Conservation (phyloP, 768 basidiomycete species). For the Favolaschia claudopus region DNA sequence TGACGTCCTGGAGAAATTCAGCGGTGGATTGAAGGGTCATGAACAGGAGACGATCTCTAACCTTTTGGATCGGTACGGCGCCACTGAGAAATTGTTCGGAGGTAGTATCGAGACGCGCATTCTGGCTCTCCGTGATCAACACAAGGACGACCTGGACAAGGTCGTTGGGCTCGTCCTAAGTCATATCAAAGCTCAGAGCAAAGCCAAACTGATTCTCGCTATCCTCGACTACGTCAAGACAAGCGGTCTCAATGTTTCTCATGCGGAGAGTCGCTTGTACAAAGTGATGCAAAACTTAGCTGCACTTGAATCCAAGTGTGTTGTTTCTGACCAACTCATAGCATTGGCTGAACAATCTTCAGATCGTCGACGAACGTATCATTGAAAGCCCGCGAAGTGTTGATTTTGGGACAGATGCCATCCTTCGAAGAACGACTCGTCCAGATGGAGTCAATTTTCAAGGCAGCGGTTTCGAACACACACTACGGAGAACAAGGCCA, state of each 20-base stretch:
- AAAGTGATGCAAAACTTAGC: slow-evolving; percentile 84
- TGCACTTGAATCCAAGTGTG: slow-evolving; percentile 86
- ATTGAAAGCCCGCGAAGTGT: slow-evolving; percentile 95
- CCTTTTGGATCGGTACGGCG: slow-evolving; percentile 80
- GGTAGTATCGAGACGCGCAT: slow-evolving; percentile 95
- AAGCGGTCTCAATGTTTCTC: slow-evolving; percentile 77
- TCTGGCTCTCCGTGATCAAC: slow-evolving; percentile 85
- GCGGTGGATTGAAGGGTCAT: slow-evolving; percentile 85
- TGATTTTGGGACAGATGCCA: slow-evolving; percentile 96
- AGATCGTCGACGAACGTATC: slow-evolving; percentile 92
- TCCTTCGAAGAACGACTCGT: slow-evolving; percentile 93
- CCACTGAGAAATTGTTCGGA: slow-evolving; percentile 91
- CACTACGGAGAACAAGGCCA: slow-evolving; percentile 87
- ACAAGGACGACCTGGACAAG: slow-evolving; percentile 92
- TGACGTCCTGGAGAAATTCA: slow-evolving; percentile 81
- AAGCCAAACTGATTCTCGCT: slow-evolving; percentile 85
- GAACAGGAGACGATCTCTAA: slow-evolving; percentile 80
- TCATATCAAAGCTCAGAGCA: slow-evolving; percentile 94
- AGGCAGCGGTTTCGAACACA: slow-evolving; percentile 84
- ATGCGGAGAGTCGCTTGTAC: slow-evolving; percentile 75
- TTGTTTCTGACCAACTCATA: slow-evolving; percentile 13
- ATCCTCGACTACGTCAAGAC: slow-evolving; percentile 91
- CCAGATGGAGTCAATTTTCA: slow-evolving; percentile 95
- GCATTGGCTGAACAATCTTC: slow-evolving; percentile 10
- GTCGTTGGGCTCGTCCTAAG: slow-evolving; percentile 89